A percentile compares a stretch with the other conserved stretches of the same genome.
Evolutionary conservation across 2,329 filamentous ascomycete genomes (phyloP).

Genomic region (Thyridium curvatum): DNA sequence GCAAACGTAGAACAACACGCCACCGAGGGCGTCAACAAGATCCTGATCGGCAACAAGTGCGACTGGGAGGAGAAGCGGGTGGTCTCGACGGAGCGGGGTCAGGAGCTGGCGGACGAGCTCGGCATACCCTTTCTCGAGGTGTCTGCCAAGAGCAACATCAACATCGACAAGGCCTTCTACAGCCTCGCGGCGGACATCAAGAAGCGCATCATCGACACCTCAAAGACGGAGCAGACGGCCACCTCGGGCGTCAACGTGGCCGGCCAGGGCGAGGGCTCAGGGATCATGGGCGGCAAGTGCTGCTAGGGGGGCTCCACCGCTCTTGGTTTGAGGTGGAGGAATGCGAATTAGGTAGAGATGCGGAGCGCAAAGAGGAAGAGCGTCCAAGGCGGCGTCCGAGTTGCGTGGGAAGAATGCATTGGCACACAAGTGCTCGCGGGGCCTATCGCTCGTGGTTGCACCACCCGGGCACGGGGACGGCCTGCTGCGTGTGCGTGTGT

Average conservation of each 20-base stretch:
- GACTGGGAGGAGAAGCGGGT: constrained; percentile 99
- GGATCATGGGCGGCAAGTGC: constrained; percentile 61
- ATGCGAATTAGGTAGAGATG: too few relatives aligned
- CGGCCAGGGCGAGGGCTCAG: constrained; percentile 46
- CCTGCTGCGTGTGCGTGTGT: too few relatives aligned
- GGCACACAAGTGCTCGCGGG: too few relatives aligned
- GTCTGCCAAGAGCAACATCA: constrained; percentile 98
- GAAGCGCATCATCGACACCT: constrained; percentile 91
- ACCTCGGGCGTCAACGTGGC: constrained; percentile 62
- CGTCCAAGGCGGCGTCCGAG: too few relatives aligned
- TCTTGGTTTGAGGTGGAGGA: too few relatives aligned
- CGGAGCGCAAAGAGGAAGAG: too few relatives aligned
- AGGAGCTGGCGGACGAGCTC: constrained; percentile 89
- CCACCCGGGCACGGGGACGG: too few relatives aligned
- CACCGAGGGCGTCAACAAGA: constrained; percentile 98
- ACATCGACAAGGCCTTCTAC: constrained; percentile 98
- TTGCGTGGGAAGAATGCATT: too few relatives aligned
- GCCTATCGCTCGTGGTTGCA: too few relatives aligned
- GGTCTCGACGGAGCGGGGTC: constrained; percentile 86
- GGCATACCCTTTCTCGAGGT: constrained; percentile 98
- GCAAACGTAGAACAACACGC: constrained; percentile 98
- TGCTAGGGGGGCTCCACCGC: constrained; percentile 47
- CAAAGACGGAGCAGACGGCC: constrained; percentile 63
- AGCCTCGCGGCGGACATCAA: constrained; percentile 94
- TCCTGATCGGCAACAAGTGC: constrained; percentile 99